Percentiles rank a stretch among this genome's conserved stretches.
Conservation (phyloP, 345 rosid species). For the Nephelium lappaceum region DNA sequence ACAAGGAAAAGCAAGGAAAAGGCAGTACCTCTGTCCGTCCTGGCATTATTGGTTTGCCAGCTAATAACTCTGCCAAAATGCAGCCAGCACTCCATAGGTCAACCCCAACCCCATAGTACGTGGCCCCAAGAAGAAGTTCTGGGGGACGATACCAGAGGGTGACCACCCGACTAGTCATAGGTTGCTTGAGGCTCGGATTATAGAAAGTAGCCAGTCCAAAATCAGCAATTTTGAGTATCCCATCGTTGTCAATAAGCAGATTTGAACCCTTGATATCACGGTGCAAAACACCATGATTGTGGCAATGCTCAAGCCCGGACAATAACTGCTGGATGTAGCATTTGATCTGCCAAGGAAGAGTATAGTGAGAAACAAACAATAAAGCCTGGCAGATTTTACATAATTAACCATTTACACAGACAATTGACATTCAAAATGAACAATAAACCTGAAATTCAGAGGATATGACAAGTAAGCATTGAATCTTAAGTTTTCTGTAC, state of each 20-base stretch:
- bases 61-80: constrained; percentile 84
- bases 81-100: constrained; percentile 99
- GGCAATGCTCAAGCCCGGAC: constrained; percentile 92
- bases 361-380: constrained; percentile 13
- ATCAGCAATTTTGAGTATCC: constrained; percentile 83
- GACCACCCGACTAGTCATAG: constrained; percentile 88
- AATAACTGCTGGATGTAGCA: constrained; percentile 85
- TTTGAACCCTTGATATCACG: constrained; percentile 93
- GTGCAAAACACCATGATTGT: constrained; percentile 75
- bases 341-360: constrained; percentile 53
- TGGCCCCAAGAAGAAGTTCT: constrained; percentile 91
- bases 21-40: constrained; percentile 83
- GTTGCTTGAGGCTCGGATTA: constrained; percentile 59
- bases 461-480: neutral
- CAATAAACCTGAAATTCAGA: constrained; percentile 1
- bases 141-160: constrained; percentile 99
- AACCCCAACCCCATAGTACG: constrained; percentile 67
- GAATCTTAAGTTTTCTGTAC: neutral
- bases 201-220: constrained; percentile 88
- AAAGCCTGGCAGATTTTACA: constrained; percentile 7
- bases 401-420: neutral
- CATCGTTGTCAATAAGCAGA: constrained; percentile 77
- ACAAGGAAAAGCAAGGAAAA: neutral
- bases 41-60: constrained; percentile 88
- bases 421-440: constrained; percentile 4